Conservation (phyloP, 2,329 filamentous ascomycete species). For the Fusarium lateritium region DNA sequence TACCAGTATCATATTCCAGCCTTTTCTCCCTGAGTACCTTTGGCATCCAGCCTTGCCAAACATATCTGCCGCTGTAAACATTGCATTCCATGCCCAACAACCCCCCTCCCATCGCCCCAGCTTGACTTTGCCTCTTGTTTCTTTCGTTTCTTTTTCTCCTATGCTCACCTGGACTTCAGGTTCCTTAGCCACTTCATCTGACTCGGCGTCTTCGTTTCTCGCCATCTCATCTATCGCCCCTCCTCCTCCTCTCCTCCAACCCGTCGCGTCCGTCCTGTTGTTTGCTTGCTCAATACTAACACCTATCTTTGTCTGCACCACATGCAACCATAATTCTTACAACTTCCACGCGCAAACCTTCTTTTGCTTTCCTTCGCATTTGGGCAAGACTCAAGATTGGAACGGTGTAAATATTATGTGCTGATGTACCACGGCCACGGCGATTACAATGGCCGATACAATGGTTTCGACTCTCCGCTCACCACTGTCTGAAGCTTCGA, state of each 20-base stretch:
- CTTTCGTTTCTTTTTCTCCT: constrained; percentile 29
- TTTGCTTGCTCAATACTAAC: constrained; percentile 26
- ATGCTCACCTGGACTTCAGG: constrained; percentile 20
- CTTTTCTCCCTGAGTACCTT: constrained; percentile 39
- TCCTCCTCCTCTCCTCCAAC: constrained; percentile 16
- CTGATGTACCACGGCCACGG: constrained; percentile 48
- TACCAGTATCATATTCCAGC: constrained; percentile 37
- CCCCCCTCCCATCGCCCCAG: constrained; percentile 17
- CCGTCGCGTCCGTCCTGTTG: constrained; percentile 16
- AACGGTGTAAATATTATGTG: constrained; percentile 53
- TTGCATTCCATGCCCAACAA: constrained; percentile 50
- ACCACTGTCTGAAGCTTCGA: constrained; percentile 64
- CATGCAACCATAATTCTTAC: constrained; percentile 13
- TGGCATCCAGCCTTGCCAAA: constrained; percentile 45
- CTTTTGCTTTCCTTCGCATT: constrained; percentile 29
- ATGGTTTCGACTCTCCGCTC: constrained; percentile 53
- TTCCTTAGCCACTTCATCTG: constrained; percentile 24
- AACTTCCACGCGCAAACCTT: constrained; percentile 14
- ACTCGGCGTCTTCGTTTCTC: constrained; percentile 26
- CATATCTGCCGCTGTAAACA: constrained; percentile 48
- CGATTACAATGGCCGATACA: constrained; percentile 53
- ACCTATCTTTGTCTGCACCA: constrained; percentile 5
- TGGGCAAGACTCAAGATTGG: constrained; percentile 24
- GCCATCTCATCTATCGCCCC: constrained; percentile 27
- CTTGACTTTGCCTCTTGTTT: constrained; percentile 39